Conservation (phyloP, 1,284 basidiomycete genomes). For the Veloporphyrellus conicus region DNA sequence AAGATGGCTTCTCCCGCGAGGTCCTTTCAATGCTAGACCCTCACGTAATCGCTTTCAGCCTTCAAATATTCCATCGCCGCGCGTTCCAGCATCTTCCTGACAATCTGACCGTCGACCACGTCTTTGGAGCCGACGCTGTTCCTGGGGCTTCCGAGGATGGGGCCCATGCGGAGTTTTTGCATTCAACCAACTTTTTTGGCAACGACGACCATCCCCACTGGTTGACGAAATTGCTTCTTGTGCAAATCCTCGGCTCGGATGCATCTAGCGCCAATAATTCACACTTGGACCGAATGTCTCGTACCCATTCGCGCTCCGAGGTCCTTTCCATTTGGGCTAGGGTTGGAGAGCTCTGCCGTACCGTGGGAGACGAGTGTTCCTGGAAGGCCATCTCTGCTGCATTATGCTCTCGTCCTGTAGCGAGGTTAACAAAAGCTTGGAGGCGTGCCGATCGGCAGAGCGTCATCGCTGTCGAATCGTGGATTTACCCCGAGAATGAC, state of each 20-base stretch:
- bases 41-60: conserved; percentile 53
- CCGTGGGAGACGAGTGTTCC: conserved; percentile 67
- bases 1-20: conserved; percentile 67
- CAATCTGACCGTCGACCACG: conserved; percentile 46
- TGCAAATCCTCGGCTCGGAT: conserved; percentile 64
- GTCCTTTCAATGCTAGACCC: conserved; percentile 57
- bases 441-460: conserved; percentile 60
- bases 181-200: conserved; percentile 52
- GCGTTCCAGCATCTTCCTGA: conserved; percentile 48
- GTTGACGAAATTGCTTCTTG: conserved; percentile 66
- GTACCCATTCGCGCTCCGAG: conserved; percentile 65
- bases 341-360: conserved; percentile 65
- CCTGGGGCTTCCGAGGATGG: conserved; percentile 11
- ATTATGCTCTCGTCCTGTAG: conserved; percentile 66
- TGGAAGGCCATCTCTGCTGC: conserved; percentile 69
- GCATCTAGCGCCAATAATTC: conserved; percentile 27
- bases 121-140: conserved; percentile 34
- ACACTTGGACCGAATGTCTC: conserved; percentile 48
- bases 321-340: conserved; percentile 67
- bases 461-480: conserved; percentile 56
- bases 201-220: conserved; percentile 70
- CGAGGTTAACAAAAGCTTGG: conserved; percentile 74
- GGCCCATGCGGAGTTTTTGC: conserved; percentile 6
- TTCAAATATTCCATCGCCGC: conserved; percentile 55
- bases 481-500: conserved; percentile 50